phyloP scores from a whole-genome alignment of 2,329 filamentous ascomycete species.

The Graphilbum sp. region DNA sequence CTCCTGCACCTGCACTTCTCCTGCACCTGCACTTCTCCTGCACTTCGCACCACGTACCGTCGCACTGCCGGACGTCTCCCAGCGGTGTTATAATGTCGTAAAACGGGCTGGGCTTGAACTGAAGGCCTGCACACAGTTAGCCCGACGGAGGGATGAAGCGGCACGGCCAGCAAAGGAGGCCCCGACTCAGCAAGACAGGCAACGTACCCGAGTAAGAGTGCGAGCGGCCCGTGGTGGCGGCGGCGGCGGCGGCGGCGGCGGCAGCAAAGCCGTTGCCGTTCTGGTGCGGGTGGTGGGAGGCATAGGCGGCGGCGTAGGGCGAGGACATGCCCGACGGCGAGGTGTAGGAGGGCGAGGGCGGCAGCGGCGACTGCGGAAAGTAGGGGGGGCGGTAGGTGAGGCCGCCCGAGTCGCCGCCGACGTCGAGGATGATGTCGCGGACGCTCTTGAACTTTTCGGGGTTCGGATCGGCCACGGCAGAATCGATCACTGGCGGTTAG shows the following conservation, averaged over 20 bases:
- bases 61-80: slow-evolving; percentile 49
- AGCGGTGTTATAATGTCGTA: slow-evolving; percentile 55
- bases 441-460: slow-evolving; percentile 4
- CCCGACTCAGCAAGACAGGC: not conserved
- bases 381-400: slow-evolving; percentile 1
- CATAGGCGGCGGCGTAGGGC: too few species aligned
- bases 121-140: slow-evolving; percentile 11
- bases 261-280: too few species aligned
- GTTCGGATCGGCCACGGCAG: slow-evolving; percentile 5
- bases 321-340: slow-evolving; percentile 1
- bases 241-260: not conserved
- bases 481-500: slow-evolving; percentile 7
- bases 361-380: slow-evolving; percentile 1
- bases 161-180: not conserved
- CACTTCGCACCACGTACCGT: slow-evolving; percentile 43
- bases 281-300: too few species aligned
- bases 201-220: not conserved
- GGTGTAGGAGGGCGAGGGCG: slow-evolving; percentile 4
- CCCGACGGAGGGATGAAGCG: too few species aligned
- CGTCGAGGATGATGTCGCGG: slow-evolving; percentile 3
- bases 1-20: too few species aligned
- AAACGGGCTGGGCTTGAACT: slow-evolving; percentile 66
- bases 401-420: not conserved
- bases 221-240: not conserved
- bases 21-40: too few species aligned